These are phyloP conservation scores for Boletus sp. DNA, from an alignment of 768 basidiomycete species.

Conservation along the genomic window DNA sequence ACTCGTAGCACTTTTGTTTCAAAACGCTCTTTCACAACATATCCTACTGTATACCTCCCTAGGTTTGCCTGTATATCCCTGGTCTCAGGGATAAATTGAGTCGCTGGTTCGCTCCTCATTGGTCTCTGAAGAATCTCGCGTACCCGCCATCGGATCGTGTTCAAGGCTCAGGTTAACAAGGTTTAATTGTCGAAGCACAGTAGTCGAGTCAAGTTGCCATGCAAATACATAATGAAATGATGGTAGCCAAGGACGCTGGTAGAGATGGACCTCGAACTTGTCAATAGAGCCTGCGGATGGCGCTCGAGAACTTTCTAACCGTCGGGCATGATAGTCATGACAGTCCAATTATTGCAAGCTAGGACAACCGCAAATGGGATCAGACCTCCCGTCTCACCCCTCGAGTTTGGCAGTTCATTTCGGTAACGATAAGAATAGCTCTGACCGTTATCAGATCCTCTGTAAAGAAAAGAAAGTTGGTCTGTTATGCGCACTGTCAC, in stretches of 20 bases:
- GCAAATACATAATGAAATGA: constrained; percentile 5
- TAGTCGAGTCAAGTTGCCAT: constrained; percentile 8
- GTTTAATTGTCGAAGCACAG: constrained; percentile 13
- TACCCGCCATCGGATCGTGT: background rate
- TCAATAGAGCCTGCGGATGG: background rate
- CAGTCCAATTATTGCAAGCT: background rate
- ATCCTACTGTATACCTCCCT: constrained; percentile 13
- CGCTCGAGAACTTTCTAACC: background rate
- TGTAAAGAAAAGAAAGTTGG: constrained; percentile 2
- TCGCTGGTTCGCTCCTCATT: background rate
- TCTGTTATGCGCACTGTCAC: background rate
- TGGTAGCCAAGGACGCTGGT: constrained; percentile 15
- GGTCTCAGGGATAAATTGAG: constrained; percentile 4
- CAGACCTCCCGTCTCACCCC: background rate
- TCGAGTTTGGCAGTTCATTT: background rate
- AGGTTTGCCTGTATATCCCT: background rate
- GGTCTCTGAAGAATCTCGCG: background rate
- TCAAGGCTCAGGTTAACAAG: background rate
- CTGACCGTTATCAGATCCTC: constrained; percentile 7
- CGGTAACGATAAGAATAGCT: background rate
- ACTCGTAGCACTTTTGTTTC: background rate
- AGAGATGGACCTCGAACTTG: background rate
- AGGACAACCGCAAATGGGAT: background rate
- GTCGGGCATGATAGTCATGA: no score
- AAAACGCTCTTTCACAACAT: background rate